These are phyloP conservation scores for Dioscorea dumetorum DNA, from an alignment of 106 monocot species.

Conservation along the genomic window DNA sequence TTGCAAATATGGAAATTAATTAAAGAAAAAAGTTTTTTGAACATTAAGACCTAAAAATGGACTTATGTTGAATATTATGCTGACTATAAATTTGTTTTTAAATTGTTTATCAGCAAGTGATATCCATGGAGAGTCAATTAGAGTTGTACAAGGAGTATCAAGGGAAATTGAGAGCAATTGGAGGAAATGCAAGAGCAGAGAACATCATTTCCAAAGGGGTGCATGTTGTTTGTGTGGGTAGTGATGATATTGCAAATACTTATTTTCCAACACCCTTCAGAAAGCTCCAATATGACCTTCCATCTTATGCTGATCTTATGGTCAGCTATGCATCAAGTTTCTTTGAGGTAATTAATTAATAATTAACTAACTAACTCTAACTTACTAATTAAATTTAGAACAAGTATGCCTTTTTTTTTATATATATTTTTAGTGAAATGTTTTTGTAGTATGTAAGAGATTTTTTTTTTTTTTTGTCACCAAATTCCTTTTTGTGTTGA, in stretches of 20 bases:
- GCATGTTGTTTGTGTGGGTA: constrained; percentile 35
- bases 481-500: too few relatives aligned
- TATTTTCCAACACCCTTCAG: constrained; percentile 31
- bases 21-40: too few relatives aligned
- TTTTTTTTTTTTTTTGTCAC: too few relatives aligned
- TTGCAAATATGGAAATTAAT: too few relatives aligned
- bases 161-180: constrained; percentile 28
- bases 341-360: constrained; percentile 28
- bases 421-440: too few relatives aligned
- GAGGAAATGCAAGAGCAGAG: constrained; percentile 29
- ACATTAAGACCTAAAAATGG: too few relatives aligned
- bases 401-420: too few relatives aligned
- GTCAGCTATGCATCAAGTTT: constrained; percentile 26
- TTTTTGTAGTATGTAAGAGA: too few relatives aligned
- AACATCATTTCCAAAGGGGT: constrained; percentile 28
- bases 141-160: constrained; percentile 56
- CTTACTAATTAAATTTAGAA: too few relatives aligned
- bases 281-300: constrained; percentile 24
- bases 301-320: constrained; percentile 45
- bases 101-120: constrained; percentile 22
- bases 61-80: too few relatives aligned
- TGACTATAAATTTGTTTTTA: too few relatives aligned
- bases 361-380: too few relatives aligned
- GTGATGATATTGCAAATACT: constrained; percentile 48
- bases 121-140: constrained; percentile 41